Evolutionary conservation across 345 rosid genomes (phyloP).

Genomic region (Sisymbrium altissimum): DNA sequence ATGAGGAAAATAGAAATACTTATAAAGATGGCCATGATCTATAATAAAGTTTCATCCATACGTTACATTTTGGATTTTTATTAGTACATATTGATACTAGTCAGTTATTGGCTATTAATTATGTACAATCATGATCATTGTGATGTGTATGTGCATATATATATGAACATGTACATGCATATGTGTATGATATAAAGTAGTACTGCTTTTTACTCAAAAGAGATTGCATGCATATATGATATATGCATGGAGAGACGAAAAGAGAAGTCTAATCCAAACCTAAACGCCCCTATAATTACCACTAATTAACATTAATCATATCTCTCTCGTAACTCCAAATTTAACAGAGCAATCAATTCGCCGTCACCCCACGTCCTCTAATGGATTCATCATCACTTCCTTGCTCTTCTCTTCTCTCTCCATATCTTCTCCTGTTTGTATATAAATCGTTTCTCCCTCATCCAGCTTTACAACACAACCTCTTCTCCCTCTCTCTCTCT

Average conservation of each 20-base stretch:
- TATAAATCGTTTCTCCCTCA: slow-evolving; percentile 21
- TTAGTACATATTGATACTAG: neutral
- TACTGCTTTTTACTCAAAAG: neutral
- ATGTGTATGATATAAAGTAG: neutral
- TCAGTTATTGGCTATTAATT: slow-evolving; percentile 14
- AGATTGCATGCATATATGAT: slow-evolving; percentile 20
- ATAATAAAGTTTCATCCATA: neutral
- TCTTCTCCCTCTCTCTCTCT: neutral
- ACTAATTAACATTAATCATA: slow-evolving; percentile 35
- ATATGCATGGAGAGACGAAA: slow-evolving; percentile 21
- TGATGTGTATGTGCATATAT: neutral
- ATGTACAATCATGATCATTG: slow-evolving; percentile 10
- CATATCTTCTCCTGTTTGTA: neutral
- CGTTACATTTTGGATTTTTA: slow-evolving; percentile 20
- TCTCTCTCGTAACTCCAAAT: slow-evolving; percentile 35
- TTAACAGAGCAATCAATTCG: slow-evolving; percentile 24
- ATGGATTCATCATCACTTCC: slow-evolving; percentile 23
- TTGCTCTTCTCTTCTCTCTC: slow-evolving; percentile 5
- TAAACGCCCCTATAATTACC: slow-evolving; percentile 28
- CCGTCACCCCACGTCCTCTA: slow-evolving; percentile 34
- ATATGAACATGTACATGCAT: neutral
- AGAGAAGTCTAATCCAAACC: slow-evolving; percentile 35
- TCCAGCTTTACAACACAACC: neutral
- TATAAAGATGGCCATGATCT: slow-evolving; percentile 19
- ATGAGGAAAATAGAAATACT: neutral